Evolutionary conservation across 2,329 filamentous ascomycete species (phyloP).

Genomic region (Clonostachys byssicola): DNA sequence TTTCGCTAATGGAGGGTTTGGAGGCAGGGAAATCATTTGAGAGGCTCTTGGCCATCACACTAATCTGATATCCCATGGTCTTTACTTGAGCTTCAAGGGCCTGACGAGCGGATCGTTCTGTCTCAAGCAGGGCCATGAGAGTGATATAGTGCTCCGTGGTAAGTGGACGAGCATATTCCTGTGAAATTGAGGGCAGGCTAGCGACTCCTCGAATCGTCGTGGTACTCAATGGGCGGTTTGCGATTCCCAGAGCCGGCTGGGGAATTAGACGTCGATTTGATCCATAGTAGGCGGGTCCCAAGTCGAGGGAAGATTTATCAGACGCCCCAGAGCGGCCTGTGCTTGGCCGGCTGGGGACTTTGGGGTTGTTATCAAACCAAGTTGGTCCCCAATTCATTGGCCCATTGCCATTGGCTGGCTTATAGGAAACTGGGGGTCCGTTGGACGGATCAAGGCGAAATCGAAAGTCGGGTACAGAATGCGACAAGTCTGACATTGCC

Average conservation of each 20-base stretch:
- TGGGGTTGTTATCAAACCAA: neutral
- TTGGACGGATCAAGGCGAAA: neutral
- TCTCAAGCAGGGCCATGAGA: constrained; percentile 47
- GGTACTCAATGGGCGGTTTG: constrained; percentile 34
- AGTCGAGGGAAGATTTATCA: neutral
- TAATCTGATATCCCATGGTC: constrained; percentile 44
- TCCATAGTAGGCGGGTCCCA: neutral
- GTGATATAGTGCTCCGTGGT: constrained; percentile 43
- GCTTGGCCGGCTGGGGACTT: constrained; percentile 10
- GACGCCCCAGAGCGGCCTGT: constrained; percentile 2
- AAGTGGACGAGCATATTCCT: constrained; percentile 21
- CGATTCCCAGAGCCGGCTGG: constrained; percentile 5
- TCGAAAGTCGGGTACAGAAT: neutral
- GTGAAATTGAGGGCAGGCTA: constrained; percentile 35
- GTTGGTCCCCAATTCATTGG: neutral
- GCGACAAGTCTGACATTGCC: neutral
- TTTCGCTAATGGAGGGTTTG: constrained; percentile 15
- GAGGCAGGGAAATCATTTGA: constrained; percentile 17
- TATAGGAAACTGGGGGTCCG: neutral
- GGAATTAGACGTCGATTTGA: neutral
- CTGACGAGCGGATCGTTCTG: constrained; percentile 51
- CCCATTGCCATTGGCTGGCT: neutral
- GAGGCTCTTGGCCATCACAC: constrained; percentile 34
- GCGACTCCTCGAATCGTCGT: constrained; percentile 41
- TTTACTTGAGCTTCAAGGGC: constrained; percentile 53